Percentiles rank a stretch among this genome's conserved stretches.
Evolutionary conservation across 495 filamentous ascomycete genomes (phyloP).

Genomic region (Hyaloscypha finlandica): DNA sequence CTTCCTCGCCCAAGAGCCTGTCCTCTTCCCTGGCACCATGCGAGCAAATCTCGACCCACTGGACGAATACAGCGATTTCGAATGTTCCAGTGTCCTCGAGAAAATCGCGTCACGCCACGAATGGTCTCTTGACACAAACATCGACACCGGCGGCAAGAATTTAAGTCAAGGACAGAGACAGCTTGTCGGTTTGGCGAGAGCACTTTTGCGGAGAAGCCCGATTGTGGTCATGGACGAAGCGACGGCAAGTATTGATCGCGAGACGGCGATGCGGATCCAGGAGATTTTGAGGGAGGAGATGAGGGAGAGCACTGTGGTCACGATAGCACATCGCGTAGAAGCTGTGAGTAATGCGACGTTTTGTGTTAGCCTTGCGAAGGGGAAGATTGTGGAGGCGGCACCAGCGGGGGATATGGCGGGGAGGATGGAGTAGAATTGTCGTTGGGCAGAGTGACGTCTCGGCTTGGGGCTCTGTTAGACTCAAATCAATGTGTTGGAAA

Average conservation of each 20-base stretch:
- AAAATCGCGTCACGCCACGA: conserved; percentile 52
- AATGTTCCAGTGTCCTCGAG: conserved; percentile 51
- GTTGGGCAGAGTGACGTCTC: background rate
- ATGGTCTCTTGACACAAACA: conserved; percentile 55
- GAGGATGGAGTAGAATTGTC: conserved; percentile 10
- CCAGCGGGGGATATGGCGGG: conserved; percentile 30
- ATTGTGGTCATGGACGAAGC: conserved; percentile 74
- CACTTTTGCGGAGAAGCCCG: conserved; percentile 58
- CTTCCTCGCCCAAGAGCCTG: conserved; percentile 60
- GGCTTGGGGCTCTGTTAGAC: background rate
- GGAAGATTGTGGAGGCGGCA: conserved; percentile 46
- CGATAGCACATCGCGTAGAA: conserved; percentile 72
- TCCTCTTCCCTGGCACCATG: conserved; percentile 63
- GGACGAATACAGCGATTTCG: conserved; percentile 41
- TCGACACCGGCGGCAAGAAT: conserved; percentile 56
- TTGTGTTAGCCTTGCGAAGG: conserved; percentile 70
- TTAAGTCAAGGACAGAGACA: conserved; percentile 55
- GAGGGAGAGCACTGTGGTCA: conserved; percentile 77
- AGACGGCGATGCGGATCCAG: conserved; percentile 78
- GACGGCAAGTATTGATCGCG: conserved; percentile 81
- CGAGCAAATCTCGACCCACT: conserved; percentile 56
- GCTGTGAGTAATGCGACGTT: conserved; percentile 62
- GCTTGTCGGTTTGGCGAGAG: conserved; percentile 59
- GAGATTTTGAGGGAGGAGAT: conserved; percentile 74
- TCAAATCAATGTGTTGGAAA: too few relatives aligned